Evolutionary conservation across 2,329 filamentous ascomycete genomes (phyloP).

Genomic region (Fusarium nisikadoi): DNA sequence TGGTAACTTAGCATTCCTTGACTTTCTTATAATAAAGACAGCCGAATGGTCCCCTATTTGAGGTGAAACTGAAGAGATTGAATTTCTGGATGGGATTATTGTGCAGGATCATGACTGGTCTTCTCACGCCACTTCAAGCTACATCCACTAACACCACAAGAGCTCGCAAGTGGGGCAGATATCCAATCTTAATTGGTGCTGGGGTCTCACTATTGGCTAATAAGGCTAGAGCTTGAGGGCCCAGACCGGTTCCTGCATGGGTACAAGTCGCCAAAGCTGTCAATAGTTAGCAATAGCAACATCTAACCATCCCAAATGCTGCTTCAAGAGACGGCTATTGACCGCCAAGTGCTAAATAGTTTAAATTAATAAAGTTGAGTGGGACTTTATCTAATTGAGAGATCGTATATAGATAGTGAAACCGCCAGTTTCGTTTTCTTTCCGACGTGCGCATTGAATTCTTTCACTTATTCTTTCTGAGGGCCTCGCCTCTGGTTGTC

Average conservation of each 20-base stretch:
- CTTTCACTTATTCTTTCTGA: background rate
- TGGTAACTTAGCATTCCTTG: no score
- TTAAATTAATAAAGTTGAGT: background rate
- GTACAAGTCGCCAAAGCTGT: background rate
- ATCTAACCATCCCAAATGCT: background rate
- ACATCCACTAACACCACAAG: background rate
- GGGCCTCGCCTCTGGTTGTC: background rate
- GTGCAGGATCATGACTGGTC: background rate
- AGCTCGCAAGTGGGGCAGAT: rapidly evolving
- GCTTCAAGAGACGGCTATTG: background rate
- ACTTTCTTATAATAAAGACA: no score
- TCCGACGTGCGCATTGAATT: rapidly evolving
- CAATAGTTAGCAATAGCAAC: conserved; percentile 5
- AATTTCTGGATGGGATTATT: background rate
- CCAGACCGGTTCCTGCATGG: conserved; percentile 1
- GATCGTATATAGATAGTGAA: background rate
- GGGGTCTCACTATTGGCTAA: rapidly evolving
- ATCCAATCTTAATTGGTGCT: background rate
- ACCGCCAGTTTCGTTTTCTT: background rate
- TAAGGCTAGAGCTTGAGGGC: background rate
- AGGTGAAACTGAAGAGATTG: background rate
- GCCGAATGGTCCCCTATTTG: no score
- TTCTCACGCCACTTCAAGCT: background rate
- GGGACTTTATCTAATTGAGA: background rate
- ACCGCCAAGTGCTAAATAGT: background rate